A percentile compares a stretch with the other conserved stretches of the same genome.
Conservation (phyloP, 805 yeast genomes). For the Hanseniaspora occidentalis region DNA sequence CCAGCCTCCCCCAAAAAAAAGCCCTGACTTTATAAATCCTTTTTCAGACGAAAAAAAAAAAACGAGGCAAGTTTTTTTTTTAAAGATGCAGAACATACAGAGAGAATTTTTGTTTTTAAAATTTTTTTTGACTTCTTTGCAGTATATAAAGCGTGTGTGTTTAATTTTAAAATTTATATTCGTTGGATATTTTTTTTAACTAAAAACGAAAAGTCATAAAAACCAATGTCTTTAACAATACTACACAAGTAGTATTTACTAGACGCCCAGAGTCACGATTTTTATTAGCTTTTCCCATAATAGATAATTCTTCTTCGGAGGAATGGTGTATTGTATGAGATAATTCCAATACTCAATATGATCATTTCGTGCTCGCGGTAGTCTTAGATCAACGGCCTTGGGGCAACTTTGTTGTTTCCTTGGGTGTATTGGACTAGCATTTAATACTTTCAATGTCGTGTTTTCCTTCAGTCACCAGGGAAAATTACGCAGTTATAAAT, state of each 20-base stretch:
- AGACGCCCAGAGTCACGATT: slow-evolving; percentile 71
- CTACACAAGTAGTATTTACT: slow-evolving; percentile 13
- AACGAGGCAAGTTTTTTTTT: too few species aligned
- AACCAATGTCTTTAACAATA: slow-evolving; percentile 29
- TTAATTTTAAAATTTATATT: too few species aligned
- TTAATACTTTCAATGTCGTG: slow-evolving; percentile 38
- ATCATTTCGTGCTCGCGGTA: slow-evolving; percentile 79
- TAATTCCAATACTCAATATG: slow-evolving; percentile 12
- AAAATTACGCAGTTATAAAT: slow-evolving; percentile 67
- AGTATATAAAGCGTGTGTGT: too few species aligned
- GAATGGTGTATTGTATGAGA: slow-evolving; percentile 8
- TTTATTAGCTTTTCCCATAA: slow-evolving; percentile 10
- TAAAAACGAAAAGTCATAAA: slow-evolving; percentile 12
- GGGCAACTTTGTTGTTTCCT: slow-evolving; percentile 11
- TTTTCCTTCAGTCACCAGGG: slow-evolving; percentile 21
- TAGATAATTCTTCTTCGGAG: slow-evolving; percentile 4
- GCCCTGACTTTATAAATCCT: too few species aligned
- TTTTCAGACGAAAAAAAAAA: too few species aligned
- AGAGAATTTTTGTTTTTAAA: too few species aligned
- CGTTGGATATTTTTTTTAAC: too few species aligned
- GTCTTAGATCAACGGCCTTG: slow-evolving; percentile 54
- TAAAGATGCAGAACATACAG: neutral
- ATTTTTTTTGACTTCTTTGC: too few species aligned
- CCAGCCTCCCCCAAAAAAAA: too few species aligned
- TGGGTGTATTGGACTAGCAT: slow-evolving; percentile 37